Percentiles rank a stretch among this genome's conserved stretches.
Conservation (phyloP, 129 eudicot genomes). For the Oenanthe sinensis region DNA sequence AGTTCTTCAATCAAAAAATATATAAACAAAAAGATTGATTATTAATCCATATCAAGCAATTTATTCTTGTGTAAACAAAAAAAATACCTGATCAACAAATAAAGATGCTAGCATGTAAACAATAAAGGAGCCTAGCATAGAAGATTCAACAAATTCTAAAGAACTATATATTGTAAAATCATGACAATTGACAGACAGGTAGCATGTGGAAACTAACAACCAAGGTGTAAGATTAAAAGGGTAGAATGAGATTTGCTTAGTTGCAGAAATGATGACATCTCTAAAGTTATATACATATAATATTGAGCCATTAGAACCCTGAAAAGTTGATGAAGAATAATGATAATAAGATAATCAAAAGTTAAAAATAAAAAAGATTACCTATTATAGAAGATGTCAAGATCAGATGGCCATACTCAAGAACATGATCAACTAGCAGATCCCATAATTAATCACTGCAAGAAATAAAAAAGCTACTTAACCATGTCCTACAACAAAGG, state of each 20-base stretch:
- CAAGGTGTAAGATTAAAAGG: background rate
- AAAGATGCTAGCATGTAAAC: slow-evolving; percentile 4
- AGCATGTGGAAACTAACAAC: slow-evolving; percentile 13
- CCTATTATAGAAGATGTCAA: background rate
- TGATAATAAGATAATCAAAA: slow-evolving; percentile 12
- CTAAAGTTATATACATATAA: background rate
- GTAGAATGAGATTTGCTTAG: background rate
- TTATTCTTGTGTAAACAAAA: background rate
- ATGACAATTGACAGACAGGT: slow-evolving; percentile 9
- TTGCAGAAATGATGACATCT: slow-evolving; percentile 15
- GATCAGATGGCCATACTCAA: slow-evolving; percentile 11
- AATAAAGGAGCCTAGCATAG: background rate
- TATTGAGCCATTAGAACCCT: background rate
- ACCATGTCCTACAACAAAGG: background rate
- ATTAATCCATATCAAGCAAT: background rate
- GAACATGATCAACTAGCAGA: slow-evolving; percentile 5
- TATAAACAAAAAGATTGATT: background rate
- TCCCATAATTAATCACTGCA: slow-evolving; percentile 7
- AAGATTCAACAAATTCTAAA: background rate
- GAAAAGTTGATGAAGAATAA: background rate
- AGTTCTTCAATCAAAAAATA: background rate
- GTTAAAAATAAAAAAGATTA: slow-evolving; percentile 1
- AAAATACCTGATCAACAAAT: slow-evolving; percentile 3
- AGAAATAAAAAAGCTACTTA: slow-evolving; percentile 1
- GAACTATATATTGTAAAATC: background rate